Conservation (phyloP, 2,329 filamentous ascomycete species). For the Fusarium fujikuroi region DNA sequence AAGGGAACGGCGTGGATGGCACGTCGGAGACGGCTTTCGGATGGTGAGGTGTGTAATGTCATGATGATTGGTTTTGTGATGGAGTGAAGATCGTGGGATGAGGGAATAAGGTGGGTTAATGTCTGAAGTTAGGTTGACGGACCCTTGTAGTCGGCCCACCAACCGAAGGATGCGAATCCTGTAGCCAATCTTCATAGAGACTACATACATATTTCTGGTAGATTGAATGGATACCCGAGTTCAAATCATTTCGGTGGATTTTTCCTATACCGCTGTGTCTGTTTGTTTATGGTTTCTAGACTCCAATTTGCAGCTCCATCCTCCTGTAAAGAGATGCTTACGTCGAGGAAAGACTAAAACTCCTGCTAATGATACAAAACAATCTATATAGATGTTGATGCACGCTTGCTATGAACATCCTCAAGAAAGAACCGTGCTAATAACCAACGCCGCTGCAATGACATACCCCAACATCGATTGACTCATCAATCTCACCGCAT, state of each 20-base stretch:
- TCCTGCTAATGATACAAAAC: background rate
- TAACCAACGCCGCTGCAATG: slow-evolving; percentile 10
- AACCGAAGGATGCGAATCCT: slow-evolving; percentile 1
- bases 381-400: background rate
- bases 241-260: background rate
- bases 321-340: rapidly evolving
- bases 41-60: background rate
- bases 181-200: background rate
- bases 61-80: background rate
- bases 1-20: slow-evolving; percentile 38
- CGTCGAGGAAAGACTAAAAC: rapidly evolving
- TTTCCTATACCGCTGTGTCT: background rate
- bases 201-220: background rate
- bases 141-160: background rate
- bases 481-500: background rate
- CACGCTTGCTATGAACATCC: background rate
- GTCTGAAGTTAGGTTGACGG: background rate
- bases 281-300: rapidly evolving
- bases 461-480: slow-evolving; percentile 21
- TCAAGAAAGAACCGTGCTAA: slow-evolving; percentile 7
- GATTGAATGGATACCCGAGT: background rate
- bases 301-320: rapidly evolving
- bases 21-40: slow-evolving; percentile 16
- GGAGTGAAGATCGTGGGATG: background rate
- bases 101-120: background rate